These are phyloP conservation scores for Catharanthus roseus DNA, from an alignment of 257 asterid species.

Conservation along the genomic window DNA sequence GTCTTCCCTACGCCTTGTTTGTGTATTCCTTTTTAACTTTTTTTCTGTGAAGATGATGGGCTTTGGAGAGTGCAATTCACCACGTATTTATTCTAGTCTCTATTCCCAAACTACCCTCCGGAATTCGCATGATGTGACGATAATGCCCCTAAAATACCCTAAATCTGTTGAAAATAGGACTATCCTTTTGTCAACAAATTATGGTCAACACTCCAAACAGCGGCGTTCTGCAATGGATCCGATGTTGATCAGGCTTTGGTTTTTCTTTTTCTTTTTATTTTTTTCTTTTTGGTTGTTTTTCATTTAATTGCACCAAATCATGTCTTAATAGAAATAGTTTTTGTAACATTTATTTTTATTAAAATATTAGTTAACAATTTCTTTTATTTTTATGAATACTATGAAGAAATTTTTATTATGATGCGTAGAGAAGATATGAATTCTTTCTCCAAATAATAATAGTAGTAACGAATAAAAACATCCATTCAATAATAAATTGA, in stretches of 20 bases:
- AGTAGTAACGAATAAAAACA: too few relatives aligned
- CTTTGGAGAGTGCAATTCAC: slow-evolving; percentile 26
- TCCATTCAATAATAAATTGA: too few relatives aligned
- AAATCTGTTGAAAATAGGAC: slow-evolving; percentile 26
- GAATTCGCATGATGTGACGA: not conserved
- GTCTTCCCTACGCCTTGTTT: not conserved
- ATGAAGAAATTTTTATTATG: too few relatives aligned
- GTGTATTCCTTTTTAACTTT: not conserved
- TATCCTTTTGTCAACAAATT: slow-evolving; percentile 24
- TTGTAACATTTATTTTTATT: too few relatives aligned
- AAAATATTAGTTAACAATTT: too few relatives aligned
- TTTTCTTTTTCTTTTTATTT: too few relatives aligned
- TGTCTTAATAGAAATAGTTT: not conserved
- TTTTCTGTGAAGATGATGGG: slow-evolving; percentile 15
- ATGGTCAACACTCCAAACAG: slow-evolving; percentile 33
- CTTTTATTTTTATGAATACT: too few relatives aligned
- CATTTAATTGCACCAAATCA: not conserved
- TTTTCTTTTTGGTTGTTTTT: too few relatives aligned
- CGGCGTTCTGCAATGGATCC: slow-evolving; percentile 22
- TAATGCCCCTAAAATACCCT: slow-evolving; percentile 37
- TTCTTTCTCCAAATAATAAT: too few relatives aligned
- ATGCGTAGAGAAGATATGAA: too few relatives aligned
- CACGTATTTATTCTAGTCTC: slow-evolving; percentile 37
- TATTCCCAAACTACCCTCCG: slow-evolving; percentile 34
- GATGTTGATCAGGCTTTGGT: slow-evolving; percentile 15